Base-by-base conservation (phyloP, 2,329 filamentous ascomycete species). In the Fusarium phyllophilum region DNA sequence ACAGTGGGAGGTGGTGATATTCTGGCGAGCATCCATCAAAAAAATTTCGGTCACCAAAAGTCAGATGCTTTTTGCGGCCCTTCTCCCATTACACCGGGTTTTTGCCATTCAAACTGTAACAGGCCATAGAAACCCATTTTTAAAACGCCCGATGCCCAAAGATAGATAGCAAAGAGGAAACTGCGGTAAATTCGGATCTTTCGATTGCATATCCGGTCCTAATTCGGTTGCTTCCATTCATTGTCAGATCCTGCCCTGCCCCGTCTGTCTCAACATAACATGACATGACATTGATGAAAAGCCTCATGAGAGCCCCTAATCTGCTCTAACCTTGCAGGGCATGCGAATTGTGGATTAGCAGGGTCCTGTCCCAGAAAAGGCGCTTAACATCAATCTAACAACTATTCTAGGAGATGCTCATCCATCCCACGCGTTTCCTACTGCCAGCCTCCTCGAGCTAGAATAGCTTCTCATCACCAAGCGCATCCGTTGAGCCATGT, bases 41-140 rank as follows among this genome's bases (percentile, higher is more conserved):
- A 48, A 48, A 49, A 7, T 12, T 34, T 39, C 33, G 45, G 54
- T 56, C 67, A 49, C 58, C 44, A 58, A 29, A 52, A 62, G 72
- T 74, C 72, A 73, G 72, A 73, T 74, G 72, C 72, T 74, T 74
- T 70, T 73, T 57, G 39, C 72, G 72, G 72, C 72, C 72, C 72
- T 62, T 74, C 75, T 74, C 38, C 62, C 68, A 70, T 73, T 58
- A 55, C 70, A 75, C 64, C 72, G 72, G 68, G 61, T 51, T 64
- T 74, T 48, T 57, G 46, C 71, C 72, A 61, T 68, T 42, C 29
- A 39, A 41, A 36, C 41, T 41, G 52, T 36, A 74, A 72, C 72
- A 75, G 57, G 48, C 57, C 72, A 73, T 62, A 42, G 41, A 57
- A 73, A 52, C 61, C 70, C 61, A 61, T 70, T 68, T 67, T 68